Evolutionary conservation across 208 protist species (phyloP), one percentile per base, ranked within the genome.

Genomic region (Crithidia fasciculata): DNA sequence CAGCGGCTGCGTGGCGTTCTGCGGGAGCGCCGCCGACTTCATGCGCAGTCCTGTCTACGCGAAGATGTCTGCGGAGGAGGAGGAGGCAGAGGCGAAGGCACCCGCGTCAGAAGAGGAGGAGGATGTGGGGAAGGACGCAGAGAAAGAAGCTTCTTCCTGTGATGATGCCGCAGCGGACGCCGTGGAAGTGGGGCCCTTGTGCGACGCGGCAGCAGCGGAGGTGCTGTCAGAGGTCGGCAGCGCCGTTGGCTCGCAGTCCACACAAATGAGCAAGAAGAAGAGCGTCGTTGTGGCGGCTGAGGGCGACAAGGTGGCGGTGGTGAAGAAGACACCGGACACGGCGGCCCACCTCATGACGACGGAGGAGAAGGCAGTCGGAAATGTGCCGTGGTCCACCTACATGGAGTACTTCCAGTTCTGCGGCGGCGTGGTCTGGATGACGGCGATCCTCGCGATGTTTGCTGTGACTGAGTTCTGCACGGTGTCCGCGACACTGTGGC

Each of bases 361-460:
- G 18, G 88, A 91, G 68, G 85, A 91, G 64, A 83, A 83, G 61
- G 74, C 83, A 9, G 62, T 39, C 6, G 85, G 94, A 49, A 67
- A 78, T 5, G 91, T 98, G 1, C 44, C 74, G 16, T 44, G 84
- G n/a, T n/a, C 15, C 6, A 80, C 82, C 2, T 97, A 96, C 73
- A 18, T 71, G 12, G 28, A 44, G 9, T 98, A 97, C 69, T 56
- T 84, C 10, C 55, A 52, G 5, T 60, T 75, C n/a, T 87, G 81
- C 64, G 93, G 91, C 57, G 91, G 91, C 18, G 3, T 57, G 40
- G 10, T 18, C 36, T 28, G 82, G n/a, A 56, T 90, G 0, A 16
- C n/a, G 9, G n/a, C 84, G 4, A 12, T 95, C 9, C 13, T 89
- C n/a, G n/a, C 81, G 8, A 43, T 94, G 10, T 91, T 86, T 49